Percentiles rank a stretch among this genome's conserved stretches.
Conservation (phyloP, 805 yeast species). For the Cyberlindnera saturnus region DNA sequence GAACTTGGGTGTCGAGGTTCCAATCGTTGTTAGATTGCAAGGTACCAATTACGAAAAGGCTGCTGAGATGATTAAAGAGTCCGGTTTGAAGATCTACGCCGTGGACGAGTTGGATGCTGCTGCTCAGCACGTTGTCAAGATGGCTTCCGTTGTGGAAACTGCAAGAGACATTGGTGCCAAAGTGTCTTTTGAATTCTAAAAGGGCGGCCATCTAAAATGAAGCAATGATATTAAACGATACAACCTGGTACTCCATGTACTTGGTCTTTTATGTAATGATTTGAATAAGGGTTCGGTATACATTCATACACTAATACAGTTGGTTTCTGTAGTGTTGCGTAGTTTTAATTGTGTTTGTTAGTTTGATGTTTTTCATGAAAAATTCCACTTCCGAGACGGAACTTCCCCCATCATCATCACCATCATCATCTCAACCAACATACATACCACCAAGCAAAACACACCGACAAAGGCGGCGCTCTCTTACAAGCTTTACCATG, state of each 20-base stretch:
- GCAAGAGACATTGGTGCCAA: constrained; percentile 45
- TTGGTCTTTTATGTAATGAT: neutral
- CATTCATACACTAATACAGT: too few species aligned
- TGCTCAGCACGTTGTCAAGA: constrained; percentile 87
- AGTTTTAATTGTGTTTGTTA: too few species aligned
- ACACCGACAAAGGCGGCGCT: too few species aligned
- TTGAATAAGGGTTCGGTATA: too few species aligned
- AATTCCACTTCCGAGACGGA: too few species aligned
- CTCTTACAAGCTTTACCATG: neutral
- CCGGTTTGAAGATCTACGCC: constrained; percentile 89
- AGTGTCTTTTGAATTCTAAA: constrained; percentile 39
- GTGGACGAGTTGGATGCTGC: constrained; percentile 94
- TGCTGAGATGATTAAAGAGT: constrained; percentile 73
- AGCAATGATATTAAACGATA: neutral
- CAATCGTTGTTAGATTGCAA: constrained; percentile 96
- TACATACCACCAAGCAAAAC: too few species aligned
- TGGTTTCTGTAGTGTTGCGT: neutral
- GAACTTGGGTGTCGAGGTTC: constrained; percentile 83
- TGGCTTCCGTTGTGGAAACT: constrained; percentile 42
- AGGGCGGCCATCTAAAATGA: neutral
- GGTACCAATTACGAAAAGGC: constrained; percentile 95
- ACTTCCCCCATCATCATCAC: too few species aligned
- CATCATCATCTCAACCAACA: too few species aligned
- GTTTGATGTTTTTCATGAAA: too few species aligned
- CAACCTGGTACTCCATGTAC: neutral